Base-by-base conservation (phyloP, 108 stramenopile species). In the Skeletonema grethae region DNA sequence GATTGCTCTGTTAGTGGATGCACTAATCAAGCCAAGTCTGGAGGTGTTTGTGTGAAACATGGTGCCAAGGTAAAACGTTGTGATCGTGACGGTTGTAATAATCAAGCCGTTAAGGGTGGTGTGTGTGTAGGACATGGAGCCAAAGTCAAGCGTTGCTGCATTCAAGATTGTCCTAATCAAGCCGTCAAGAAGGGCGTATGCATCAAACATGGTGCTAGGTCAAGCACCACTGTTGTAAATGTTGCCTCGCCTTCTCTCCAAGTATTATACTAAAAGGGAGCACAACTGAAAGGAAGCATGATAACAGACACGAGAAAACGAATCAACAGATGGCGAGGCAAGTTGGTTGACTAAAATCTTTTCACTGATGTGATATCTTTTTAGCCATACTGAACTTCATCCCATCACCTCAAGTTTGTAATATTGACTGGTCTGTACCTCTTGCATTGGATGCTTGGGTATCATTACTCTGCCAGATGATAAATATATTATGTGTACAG, bases 1-100 rank as follows among this genome's bases (percentile, higher is more conserved):
- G 20, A 53, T 22, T 53, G 50, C 50, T 53, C 18, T 22, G 50
- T 53, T 7, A 5, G 4, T 10, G 50, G 50, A 4, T 61, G 60
- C 60, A 32, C 60, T 10, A 61, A 61, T 61, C 60, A 61, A 35
- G 60, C 60, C 31, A 61, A 61, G 60, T 36, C 38, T 20, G 31
- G 31, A 16, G 60, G 60, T 20, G 60, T 61, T n/a, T 61, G 60
- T 24, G 60, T 61, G 1, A 32, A 36, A 61, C 60, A 61, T 20
- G 60, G 60, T 2, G 60, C 60, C 28, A 61, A 18, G 18, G 35
- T 61, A 9, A 32, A 32, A 24, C 60, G 60, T 13, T 61, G 60
- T 24, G 22, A n/a, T 1, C 60, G 35, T 36, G 34, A 32, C 16
- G 34, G 60, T 16, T 61, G 60, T 24, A 7, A 18, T 24, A 61